Percentiles rank a stretch among this genome's conserved stretches.
These are phyloP conservation scores for Flaveria sonorensis DNA, from an alignment of 129 eudicot genomes.

Conservation along the genomic window DNA sequence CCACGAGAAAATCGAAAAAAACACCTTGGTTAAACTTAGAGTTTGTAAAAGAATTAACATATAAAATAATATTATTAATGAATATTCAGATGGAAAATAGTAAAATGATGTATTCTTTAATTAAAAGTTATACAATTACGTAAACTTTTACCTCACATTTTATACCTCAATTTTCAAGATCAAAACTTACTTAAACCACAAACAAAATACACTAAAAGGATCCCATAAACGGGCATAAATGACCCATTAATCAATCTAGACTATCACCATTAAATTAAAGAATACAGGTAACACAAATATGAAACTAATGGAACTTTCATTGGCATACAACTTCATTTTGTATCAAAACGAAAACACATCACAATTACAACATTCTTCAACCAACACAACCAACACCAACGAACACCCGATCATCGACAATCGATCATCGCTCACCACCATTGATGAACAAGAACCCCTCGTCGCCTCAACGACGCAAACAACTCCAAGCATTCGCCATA, in stretches of 20 bases:
- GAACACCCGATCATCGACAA: neutral
- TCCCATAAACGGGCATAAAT: neutral
- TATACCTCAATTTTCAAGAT: too few species aligned
- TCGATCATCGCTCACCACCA: conserved; percentile 67
- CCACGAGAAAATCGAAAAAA: too few species aligned
- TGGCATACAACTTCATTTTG: neutral
- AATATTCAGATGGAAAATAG: too few species aligned
- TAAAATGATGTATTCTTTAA: too few species aligned
- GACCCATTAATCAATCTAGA: neutral
- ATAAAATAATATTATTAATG: too few species aligned
- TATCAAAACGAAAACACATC: neutral
- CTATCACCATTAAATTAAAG: neutral
- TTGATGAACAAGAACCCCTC: conserved; percentile 96
- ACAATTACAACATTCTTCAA: conserved; percentile 17
- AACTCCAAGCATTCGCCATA: conserved; percentile 75
- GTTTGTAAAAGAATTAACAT: too few species aligned
- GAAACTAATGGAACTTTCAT: neutral
- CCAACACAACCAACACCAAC: neutral
- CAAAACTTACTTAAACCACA: too few species aligned
- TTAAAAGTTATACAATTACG: too few species aligned
- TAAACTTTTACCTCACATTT: too few species aligned
- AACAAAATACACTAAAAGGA: neutral
- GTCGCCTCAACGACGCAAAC: conserved; percentile 65
- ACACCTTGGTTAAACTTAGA: too few species aligned
- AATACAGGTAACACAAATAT: too few species aligned